These are phyloP conservation scores for Verticillium longisporum DNA, from an alignment of 2,329 filamentous ascomycete species.

Conservation along the genomic window DNA sequence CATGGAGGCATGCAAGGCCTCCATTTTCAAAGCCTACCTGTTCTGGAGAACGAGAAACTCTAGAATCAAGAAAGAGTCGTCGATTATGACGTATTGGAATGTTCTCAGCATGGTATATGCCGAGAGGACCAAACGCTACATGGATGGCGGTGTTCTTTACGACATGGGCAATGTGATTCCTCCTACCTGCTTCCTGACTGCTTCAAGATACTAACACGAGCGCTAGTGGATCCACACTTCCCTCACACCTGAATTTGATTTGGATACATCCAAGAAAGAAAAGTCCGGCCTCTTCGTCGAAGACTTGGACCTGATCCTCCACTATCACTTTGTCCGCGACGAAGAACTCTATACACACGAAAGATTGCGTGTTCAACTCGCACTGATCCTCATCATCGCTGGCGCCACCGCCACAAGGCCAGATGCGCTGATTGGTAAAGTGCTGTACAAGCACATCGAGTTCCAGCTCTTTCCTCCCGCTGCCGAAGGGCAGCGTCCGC, in stretches of 20 bases:
- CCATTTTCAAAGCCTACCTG: slow-evolving; percentile 15
- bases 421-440: slow-evolving; percentile 15
- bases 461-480: slow-evolving; percentile 16
- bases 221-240: slow-evolving; percentile 11
- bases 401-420: slow-evolving; percentile 15
- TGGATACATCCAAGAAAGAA: slow-evolving; percentile 15
- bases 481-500: slow-evolving; percentile 8
- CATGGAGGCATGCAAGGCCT: slow-evolving; percentile 8
- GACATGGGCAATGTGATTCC: slow-evolving; percentile 13
- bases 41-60: slow-evolving; percentile 12
- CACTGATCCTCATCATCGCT: slow-evolving; percentile 13
- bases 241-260: slow-evolving; percentile 7
- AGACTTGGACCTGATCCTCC: slow-evolving; percentile 14
- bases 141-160: slow-evolving; percentile 10
- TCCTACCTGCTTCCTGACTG: background rate
- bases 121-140: slow-evolving; percentile 7
- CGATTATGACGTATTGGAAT: slow-evolving; percentile 13
- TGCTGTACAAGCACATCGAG: slow-evolving; percentile 17
- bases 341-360: slow-evolving; percentile 15
- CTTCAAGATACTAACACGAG: slow-evolving; percentile 4
- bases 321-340: slow-evolving; percentile 15
- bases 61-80: slow-evolving; percentile 13
- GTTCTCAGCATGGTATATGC: slow-evolving; percentile 14
- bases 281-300: slow-evolving; percentile 15
- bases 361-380: slow-evolving; percentile 15